Base-by-base conservation (phyloP, 2,329 filamentous ascomycete genomes). In the Penicillium polonicum region DNA sequence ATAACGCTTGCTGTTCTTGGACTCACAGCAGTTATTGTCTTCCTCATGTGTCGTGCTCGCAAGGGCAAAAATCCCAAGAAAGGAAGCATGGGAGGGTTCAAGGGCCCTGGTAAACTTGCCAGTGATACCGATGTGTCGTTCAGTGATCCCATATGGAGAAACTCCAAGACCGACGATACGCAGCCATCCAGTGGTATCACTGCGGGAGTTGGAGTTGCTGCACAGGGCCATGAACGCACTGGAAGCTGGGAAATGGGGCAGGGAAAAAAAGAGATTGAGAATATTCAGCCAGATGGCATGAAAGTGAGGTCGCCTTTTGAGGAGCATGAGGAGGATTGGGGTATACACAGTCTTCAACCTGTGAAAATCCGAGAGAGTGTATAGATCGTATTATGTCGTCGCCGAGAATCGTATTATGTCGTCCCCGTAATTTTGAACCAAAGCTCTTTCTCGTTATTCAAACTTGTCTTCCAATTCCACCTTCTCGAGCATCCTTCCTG, bases 241-340 rank as follows among this genome's bases (percentile, higher is more conserved):
- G 83, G 81, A 0, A 85, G 83, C 59, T 86, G 83, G 83, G 83
- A 85, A 67, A 69, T 85, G 70, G 76, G 76, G 52, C 63, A 73
- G 44, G 65, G 70, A 19, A 68, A 68, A 68, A 72, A 61, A 64
- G 58, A 49, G 55, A 62, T 27, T 43, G 63, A 55, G 39, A 60
- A 38, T 61, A 61, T 45, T 49, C 53, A 48, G 4, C 31, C 50
- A n/a, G 9, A 50, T 50, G 36, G 39, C 19, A 8, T 23, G 51
- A 10, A 52, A 50, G 10, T 12, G 5, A 33, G 29, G 53, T 74
- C 72, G 51, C 80, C 79, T 60, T 78, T 80, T 58, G 79, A 81
- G 53, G 76, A 79, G 44, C 75, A 79, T 56, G 72, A 72, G 21
- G 74, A 77, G 21, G 66, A 71, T 33, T 70, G 68, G 61, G 61